Base-by-base conservation (phyloP, 2,329 filamentous ascomycete species). In the Chrysoporthe austroafricana region DNA sequence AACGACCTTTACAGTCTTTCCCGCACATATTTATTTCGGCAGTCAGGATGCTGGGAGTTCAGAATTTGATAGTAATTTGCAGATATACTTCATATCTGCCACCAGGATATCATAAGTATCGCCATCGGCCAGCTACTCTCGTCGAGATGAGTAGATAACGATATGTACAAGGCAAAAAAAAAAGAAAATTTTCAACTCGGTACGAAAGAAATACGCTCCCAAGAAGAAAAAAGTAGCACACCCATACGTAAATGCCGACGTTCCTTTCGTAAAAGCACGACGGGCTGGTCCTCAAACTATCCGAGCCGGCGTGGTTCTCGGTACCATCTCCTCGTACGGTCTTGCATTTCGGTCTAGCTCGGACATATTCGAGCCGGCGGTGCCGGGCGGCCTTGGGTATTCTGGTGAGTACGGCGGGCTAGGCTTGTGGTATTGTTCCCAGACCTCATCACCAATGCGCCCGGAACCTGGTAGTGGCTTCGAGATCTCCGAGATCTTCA, bases 251-350 rank as follows among this genome's bases (percentile, higher is more conserved):
- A 44, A 57, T 60, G 62, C 56, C 42, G 52, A 58, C 48, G 62
- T 56, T 52, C 44, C 61, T n/a, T 66, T 18, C 58, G 43, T 44
- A 59, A 32, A 64, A 26, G 18, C 54, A 44, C 50, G 2, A 36
- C 9, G 7, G n/a, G 13, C 18, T 63, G 6, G 14, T 16, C 13
- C 50, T 76, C 6, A 76, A 7, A 78, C 75, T 75, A 79, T 78
- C 21, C 74, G 73, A 66, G 80, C 78, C 13, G 86, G 86, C 59
- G 82, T 79, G 68, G 82, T 79, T 57, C 84, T 78, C 39, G 85
- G 85, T 32, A 85, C 72, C 84, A 87, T 85, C 70, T 88, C 86
- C 74, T 88, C 86, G 70, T 88, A 88, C 54, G 84, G 81, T 68
- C 83, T 80, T 3, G 84, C 81, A 69, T 82, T 82, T 73, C 83